Base-by-base conservation (phyloP, 2,329 filamentous ascomycete genomes). In the Akanthomyces uredinophilus region DNA sequence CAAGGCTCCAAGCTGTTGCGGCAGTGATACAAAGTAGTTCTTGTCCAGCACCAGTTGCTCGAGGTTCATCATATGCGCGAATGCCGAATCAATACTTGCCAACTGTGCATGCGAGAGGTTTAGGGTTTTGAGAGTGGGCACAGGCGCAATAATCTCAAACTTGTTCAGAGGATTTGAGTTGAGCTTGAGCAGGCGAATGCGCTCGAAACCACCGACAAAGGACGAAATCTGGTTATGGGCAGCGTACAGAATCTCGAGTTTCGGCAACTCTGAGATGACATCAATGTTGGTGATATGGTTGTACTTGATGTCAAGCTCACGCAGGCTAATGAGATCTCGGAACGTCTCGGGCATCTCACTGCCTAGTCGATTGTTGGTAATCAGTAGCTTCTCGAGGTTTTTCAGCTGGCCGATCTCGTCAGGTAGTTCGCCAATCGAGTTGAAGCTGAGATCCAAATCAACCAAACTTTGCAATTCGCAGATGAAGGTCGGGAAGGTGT, bases 361-460 rank as follows among this genome's bases (percentile, higher is more conserved):
- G 22, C 84, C 83, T 16, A 99, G 79, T 64, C 90, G 88, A 75
- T 99, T 99, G 77, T 99, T 99, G 2, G 95, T 98, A 68, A 96
- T 94, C 78, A 95, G 92, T 35, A 99, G 83, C 66, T 93, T 87
- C 75, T 98, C 95, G 43, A 99, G 78, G 60, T 87, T 91, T 63
- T 82, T 86, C 63, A 99, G 77, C 61, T 87, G 86, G 7, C 92
- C 91, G 66, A 99, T 90, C 65, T 87, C 79, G 16, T 88, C 87
- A 0, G 93, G 92, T 8, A 99, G 78, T 60, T 80, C 84, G 13
- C 85, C 84, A 65, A 99, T 96, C 46, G 88, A 85, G 72, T 99
- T 99, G 83, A 99, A 99, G 73, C 94, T 98, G 71, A 99, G 86
- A 70, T 99, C 95, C 46, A 99, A 84, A 71, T 99, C 94, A 14